A percentile compares a stretch with the other conserved stretches of the same genome.
Conservation (phyloP, 1,284 basidiomycete genomes). For the Tilletia setariae region DNA sequence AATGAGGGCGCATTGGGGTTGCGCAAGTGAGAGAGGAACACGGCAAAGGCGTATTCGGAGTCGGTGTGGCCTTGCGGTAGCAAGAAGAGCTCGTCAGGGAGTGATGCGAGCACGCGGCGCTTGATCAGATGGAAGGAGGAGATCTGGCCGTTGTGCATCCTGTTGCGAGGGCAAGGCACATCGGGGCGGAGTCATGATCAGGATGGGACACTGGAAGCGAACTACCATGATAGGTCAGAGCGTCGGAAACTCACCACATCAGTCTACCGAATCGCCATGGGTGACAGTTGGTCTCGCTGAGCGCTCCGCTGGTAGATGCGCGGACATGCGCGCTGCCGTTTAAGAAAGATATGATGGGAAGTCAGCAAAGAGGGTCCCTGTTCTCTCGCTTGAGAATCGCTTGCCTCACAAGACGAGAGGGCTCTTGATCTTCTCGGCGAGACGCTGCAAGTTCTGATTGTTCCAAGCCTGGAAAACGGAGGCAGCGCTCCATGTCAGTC, state of each 20-base stretch:
- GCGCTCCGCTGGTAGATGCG: slow-evolving; percentile 43
- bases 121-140: slow-evolving; percentile 44
- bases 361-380: neutral
- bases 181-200: neutral
- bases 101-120: slow-evolving; percentile 32
- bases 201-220: too few species aligned
- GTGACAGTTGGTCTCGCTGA: slow-evolving; percentile 50
- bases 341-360: neutral
- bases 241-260: slow-evolving; percentile 33
- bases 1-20: slow-evolving; percentile 33
- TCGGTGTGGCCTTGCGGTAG: slow-evolving; percentile 50
- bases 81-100: slow-evolving; percentile 44
- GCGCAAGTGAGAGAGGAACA: slow-evolving; percentile 42
- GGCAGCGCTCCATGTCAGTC: neutral
- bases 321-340: slow-evolving; percentile 36
- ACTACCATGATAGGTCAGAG: too few species aligned
- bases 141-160: slow-evolving; percentile 52
- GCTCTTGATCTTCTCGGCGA: slow-evolving; percentile 50
- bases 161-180: neutral
- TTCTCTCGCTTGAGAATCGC: too few species aligned
- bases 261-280: slow-evolving; percentile 48
- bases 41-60: slow-evolving; percentile 46
- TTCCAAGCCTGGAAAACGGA: slow-evolving; percentile 37
- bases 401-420: slow-evolving; percentile 42
- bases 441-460: slow-evolving; percentile 46